These are phyloP conservation scores for Fomitopsis schrenkii DNA, from an alignment of 1,284 basidiomycete species.

Conservation along the genomic window DNA sequence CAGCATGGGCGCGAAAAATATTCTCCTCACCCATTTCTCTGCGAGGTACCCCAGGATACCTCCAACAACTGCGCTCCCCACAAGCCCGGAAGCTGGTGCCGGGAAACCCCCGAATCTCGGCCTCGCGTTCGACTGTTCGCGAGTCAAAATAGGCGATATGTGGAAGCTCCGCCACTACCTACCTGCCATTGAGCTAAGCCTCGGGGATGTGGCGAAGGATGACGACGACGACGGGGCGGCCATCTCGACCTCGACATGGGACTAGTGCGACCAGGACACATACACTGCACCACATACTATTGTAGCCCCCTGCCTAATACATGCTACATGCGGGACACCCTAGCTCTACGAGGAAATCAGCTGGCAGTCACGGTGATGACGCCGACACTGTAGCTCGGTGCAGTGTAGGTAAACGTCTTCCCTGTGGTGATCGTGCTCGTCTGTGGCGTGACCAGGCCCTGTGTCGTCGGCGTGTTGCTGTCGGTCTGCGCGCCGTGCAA, in stretches of 20 bases:
- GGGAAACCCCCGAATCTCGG: slow-evolving; percentile 43
- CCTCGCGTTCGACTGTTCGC: slow-evolving; percentile 80
- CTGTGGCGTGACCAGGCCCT: slow-evolving; percentile 42
- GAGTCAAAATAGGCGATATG: slow-evolving; percentile 71
- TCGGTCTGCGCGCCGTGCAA: slow-evolving; percentile 43
- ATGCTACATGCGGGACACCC: background rate
- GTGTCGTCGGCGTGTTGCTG: slow-evolving; percentile 52
- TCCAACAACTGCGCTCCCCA: slow-evolving; percentile 22
- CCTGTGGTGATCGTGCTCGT: slow-evolving; percentile 42
- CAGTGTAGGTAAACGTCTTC: slow-evolving; percentile 51
- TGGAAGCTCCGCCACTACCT: slow-evolving; percentile 79
- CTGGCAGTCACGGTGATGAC: slow-evolving; percentile 38
- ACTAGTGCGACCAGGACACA: background rate
- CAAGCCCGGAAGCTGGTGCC: slow-evolving; percentile 1
- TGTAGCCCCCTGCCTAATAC: background rate
- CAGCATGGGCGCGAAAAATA: slow-evolving; percentile 81
- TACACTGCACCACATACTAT: background rate
- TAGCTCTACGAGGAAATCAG: slow-evolving; percentile 2
- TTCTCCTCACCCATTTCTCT: slow-evolving; percentile 93
- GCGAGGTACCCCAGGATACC: slow-evolving; percentile 91
- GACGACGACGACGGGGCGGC: slow-evolving; percentile 31
- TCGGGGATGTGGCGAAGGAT: slow-evolving; percentile 48
- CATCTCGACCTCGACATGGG: slow-evolving; percentile 1
- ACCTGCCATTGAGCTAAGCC: slow-evolving; percentile 66
- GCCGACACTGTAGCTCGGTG: slow-evolving; percentile 55